Conservation (phyloP, 768 basidiomycete genomes). For the Plicaturopsis crispa region DNA sequence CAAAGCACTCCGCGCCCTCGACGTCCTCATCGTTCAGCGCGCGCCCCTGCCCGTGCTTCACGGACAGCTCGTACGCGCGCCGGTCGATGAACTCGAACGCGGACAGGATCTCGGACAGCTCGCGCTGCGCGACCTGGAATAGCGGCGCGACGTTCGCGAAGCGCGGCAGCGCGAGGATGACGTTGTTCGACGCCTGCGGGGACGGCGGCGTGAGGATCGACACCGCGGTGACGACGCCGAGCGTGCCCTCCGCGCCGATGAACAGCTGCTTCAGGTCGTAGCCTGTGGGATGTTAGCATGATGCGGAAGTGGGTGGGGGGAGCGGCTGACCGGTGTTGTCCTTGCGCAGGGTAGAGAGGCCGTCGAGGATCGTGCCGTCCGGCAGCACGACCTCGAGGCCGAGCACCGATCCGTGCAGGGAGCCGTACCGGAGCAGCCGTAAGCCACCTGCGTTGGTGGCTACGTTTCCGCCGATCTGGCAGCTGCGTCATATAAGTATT, state of each 20-base stretch:
- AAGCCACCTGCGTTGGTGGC: constrained; percentile 98
- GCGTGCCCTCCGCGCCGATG: constrained; percentile 94
- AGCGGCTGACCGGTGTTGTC: constrained; percentile 82
- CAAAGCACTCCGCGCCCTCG: constrained; percentile 78
- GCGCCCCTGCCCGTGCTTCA: constrained; percentile 75
- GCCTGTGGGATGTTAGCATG: constrained; percentile 36
- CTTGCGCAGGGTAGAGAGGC: constrained; percentile 85
- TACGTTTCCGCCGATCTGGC: constrained; percentile 97
- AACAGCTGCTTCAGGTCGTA: constrained; percentile 98
- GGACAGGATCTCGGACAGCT: constrained; percentile 90
- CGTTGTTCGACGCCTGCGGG: constrained; percentile 80
- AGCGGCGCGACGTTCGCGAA: constrained; percentile 85
- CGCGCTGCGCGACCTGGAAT: constrained; percentile 71
- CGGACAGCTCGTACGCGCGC: constrained; percentile 75
- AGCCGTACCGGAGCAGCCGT: constrained; percentile 88
- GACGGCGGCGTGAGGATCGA: constrained; percentile 88
- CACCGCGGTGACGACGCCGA: constrained; percentile 91
- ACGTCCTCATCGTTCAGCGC: constrained; percentile 69
- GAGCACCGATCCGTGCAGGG: constrained; percentile 88
- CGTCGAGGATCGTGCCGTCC: constrained; percentile 86
- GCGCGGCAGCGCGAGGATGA: constrained; percentile 81
- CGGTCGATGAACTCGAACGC: constrained; percentile 97
- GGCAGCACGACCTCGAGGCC: constrained; percentile 95
- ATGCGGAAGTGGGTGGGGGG: neutral
- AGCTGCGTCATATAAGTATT: constrained; percentile 36